phyloP scores from a whole-genome alignment of 352 stramenopile species.

The Phytophthora pinifolia region DNA sequence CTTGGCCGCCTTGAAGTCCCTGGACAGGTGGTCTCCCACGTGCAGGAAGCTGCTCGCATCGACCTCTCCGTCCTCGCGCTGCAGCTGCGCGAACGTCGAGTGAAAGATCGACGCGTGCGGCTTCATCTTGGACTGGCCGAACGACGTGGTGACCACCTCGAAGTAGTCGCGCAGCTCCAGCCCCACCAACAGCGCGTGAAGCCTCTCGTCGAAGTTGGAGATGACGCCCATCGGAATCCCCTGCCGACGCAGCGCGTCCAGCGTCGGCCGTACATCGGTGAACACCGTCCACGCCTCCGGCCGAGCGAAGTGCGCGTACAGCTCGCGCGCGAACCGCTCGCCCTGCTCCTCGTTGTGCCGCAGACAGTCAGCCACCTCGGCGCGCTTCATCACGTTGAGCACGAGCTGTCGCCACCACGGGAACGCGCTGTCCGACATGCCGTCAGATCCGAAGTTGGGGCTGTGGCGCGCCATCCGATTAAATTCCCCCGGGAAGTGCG shows the following conservation, averaged over 20 bases:
- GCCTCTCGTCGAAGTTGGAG: constrained; percentile 81
- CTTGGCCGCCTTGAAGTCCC: constrained; percentile 56
- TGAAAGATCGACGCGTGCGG: constrained; percentile 59
- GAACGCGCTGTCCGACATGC: constrained; percentile 24
- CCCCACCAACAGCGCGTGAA: constrained; percentile 43
- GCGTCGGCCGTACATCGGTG: constrained; percentile 41
- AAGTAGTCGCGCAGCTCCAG: constrained; percentile 52
- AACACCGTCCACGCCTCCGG: constrained; percentile 64
- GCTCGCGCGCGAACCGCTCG: constrained; percentile 38
- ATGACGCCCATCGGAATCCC: constrained; percentile 56
- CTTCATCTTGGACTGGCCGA: constrained; percentile 47
- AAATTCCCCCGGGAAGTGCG: constrained; percentile 50
- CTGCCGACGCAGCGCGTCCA: constrained; percentile 33
- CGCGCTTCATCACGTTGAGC: constrained; percentile 36
- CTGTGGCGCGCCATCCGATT: constrained; percentile 12
- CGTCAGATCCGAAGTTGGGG: constrained; percentile 57
- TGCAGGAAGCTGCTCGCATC: constrained; percentile 41
- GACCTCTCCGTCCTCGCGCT: constrained; percentile 4
- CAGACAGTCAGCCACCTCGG: constrained; percentile 15
- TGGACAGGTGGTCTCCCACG: constrained; percentile 54
- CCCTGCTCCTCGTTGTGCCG: constrained; percentile 21
- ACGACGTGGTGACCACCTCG: constrained; percentile 63
- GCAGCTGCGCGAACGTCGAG: constrained; percentile 41
- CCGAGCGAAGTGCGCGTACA: constrained; percentile 59
- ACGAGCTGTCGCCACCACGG: constrained; percentile 66